Evolutionary conservation across 1,284 basidiomycete genomes (phyloP), one percentile per base, ranked within the genome.

Genomic region (Microbotryum saponariae): DNA sequence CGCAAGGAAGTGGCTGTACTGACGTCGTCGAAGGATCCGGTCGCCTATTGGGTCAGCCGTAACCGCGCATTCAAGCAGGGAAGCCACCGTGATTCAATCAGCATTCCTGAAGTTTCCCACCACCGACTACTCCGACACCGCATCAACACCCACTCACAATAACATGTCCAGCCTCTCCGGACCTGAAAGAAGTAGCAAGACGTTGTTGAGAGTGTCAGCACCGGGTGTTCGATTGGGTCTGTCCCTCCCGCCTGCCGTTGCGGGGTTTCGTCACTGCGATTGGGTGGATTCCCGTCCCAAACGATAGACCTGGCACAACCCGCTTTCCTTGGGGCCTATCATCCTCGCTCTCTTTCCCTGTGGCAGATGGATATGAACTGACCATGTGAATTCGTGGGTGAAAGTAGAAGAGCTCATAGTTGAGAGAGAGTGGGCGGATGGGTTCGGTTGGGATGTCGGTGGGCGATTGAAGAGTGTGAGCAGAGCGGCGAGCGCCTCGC

Each of bases 11-110:
- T n/a, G 12, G 33, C 52, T 31, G 29, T 6, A 60, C 59, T 52
- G 49, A 61, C 59, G 54, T 56, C 54, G 53, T 61, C 59, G 45
- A 61, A 61, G 18, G 59, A 56, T 14, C 59, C 59, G 20, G 59
- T 61, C 9, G 50, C 59, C 59, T 61, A 37, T 46, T 27, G 21
- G 27, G 29, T 27, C 31, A 20, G 27, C 54, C 27, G n/a, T 33
- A 9, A 4, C 23, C 45, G 52, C 37, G 42, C n/a, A 44, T 42
- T 23, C 16, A 20, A 23, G n/a, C 23, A 21, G 25, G 27, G 27
- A 9, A 29, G 51, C 18, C 2, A 29, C 25, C 18, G n/a, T 10
- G 0, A 21, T 14, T 10, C 23, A 53, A 23, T 29, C 51, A 20
- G 2, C 9, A 16, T 18, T 21, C 31, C 8, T 12, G 7, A 50